Evolutionary conservation across 306 rosid genomes (phyloP), one percentile per base, ranked within the genome.

Genomic region (Quercus variabilis): DNA sequence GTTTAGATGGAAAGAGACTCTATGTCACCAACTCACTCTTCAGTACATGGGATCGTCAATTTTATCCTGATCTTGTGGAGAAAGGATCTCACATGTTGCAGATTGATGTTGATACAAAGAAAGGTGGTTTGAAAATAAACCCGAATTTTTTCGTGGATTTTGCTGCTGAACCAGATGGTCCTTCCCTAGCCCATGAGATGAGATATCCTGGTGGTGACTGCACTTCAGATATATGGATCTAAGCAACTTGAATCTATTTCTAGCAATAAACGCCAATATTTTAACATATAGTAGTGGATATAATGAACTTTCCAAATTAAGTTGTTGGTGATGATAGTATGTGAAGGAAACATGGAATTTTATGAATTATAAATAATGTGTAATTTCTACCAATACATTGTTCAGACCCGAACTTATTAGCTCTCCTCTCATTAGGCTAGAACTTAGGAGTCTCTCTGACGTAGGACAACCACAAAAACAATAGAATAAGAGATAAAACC

Each of bases 141-240:
- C 89, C 93, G 0, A 88, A 87, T 75, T 92, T 95, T 80, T 95
- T 95, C 41, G 90, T 95, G 25, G 98, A 95, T 89, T 95, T 95
- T 64, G 97, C 92, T 69, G 83, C 85, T 73, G 98, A 95, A 83
- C 97, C 99, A 51, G 85, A 87, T 73, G 99, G 99, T 58, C 99
- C 98, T 77, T 85, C 97, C 30, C 94, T 95, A 67, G 99, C 97
- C 23, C 99, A 95, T 83, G 99, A 95, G 87, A 91, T 91, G 95
- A 86, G 99, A 84, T 92, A 91, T 60, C 99, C 99, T 28, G 99
- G 99, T 78, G 97, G 99, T 19, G 99, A 95, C 80, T 92, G 98
- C 91, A 94, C 99, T 76, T 94, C 97, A 1, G 95, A 92, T 78
- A 94, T 92, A 31, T 94, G 99, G 99, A 63, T 91, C 81, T 94